A percentile compares a stretch with the other conserved stretches of the same genome.
Conservation (phyloP, 306 rosid species). For the Inga laurina region DNA sequence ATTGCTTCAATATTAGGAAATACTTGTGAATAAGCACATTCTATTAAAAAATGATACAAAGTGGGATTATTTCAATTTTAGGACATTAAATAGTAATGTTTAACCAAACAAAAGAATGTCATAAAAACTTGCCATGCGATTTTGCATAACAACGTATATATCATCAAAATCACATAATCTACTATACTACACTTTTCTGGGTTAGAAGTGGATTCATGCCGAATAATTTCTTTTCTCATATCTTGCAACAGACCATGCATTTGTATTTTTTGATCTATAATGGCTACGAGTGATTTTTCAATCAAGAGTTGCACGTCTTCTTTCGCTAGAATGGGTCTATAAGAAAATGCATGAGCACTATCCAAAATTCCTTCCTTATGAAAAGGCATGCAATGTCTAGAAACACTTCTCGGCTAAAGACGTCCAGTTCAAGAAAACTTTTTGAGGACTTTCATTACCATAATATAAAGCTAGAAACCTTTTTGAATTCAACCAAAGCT, state of each 20-base stretch:
- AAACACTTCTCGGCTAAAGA: too few relatives aligned
- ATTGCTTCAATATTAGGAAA: not conserved
- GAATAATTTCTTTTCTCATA: not conserved
- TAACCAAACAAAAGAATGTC: not conserved
- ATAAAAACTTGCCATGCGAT: not conserved
- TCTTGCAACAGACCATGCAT: not conserved
- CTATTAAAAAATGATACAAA: not conserved
- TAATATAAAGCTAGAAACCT: too few relatives aligned
- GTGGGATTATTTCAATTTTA: not conserved
- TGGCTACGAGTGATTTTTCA: too few relatives aligned
- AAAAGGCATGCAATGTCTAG: too few relatives aligned
- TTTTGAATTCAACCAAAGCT: too few relatives aligned
- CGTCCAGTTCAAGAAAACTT: too few relatives aligned
- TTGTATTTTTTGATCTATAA: too few relatives aligned
- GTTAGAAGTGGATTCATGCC: not conserved
- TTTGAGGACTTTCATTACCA: too few relatives aligned
- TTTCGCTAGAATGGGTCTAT: too few relatives aligned
- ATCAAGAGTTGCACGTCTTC: too few relatives aligned
- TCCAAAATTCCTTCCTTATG: too few relatives aligned
- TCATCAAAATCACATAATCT: not conserved
- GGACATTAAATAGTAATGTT: not conserved
- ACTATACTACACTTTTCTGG: not conserved
- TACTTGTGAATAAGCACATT: not conserved
- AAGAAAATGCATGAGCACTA: too few relatives aligned
- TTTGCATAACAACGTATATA: not conserved